Base-by-base conservation (phyloP, 176 grass and related monocot species). In the Phoenix dactylifera region DNA sequence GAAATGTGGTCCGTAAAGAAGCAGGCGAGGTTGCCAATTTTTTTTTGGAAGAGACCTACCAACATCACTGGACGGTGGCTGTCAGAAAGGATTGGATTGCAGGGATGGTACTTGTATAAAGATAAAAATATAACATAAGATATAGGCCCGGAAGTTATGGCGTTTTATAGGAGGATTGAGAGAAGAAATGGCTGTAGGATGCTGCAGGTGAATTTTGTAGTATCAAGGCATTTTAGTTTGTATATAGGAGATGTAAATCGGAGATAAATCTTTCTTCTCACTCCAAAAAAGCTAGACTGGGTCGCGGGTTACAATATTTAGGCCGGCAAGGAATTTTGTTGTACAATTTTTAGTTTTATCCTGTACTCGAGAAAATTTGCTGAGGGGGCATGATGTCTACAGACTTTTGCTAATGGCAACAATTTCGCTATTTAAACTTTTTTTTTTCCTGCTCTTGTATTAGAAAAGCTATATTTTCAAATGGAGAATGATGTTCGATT, bases 201-300 rank as follows among this genome's bases (percentile, higher is more conserved):
- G 2, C 10, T 44, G 35, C 35, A 44, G 35, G 35, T 44, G 35
- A 44, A 44, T 44, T 44, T 44, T 44, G 35, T 44, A 14, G 81
- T 18, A 50, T 72, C 50, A 71, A 84, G 81, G 64, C 48, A 81
- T 74, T 81, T 60, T 64, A 72, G 44, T 66, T 22, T 78, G 81
- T 84, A 84, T 67, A 84, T 89, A 84, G 63, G 86, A 89, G 86
- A 80, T 84, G 64, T 64, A 79, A 89, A 67, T 62, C 53, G 48
- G 69, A 32, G 74, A 58, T 53, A 67, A 67, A 52, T 32, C 59
- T 49, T 76, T 59, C 73, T 76, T 49, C 62, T 44, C 35, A 12
- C 12, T 44, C 35, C 10, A 14, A 12, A 44, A 44, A 44, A 14
- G 10, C 35, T 44, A 44, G 14, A 35, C 2, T 44, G 35, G 35